These are phyloP conservation scores for Trichoderma hamatum DNA, from an alignment of 2,329 filamentous ascomycete genomes.

Conservation along the genomic window DNA sequence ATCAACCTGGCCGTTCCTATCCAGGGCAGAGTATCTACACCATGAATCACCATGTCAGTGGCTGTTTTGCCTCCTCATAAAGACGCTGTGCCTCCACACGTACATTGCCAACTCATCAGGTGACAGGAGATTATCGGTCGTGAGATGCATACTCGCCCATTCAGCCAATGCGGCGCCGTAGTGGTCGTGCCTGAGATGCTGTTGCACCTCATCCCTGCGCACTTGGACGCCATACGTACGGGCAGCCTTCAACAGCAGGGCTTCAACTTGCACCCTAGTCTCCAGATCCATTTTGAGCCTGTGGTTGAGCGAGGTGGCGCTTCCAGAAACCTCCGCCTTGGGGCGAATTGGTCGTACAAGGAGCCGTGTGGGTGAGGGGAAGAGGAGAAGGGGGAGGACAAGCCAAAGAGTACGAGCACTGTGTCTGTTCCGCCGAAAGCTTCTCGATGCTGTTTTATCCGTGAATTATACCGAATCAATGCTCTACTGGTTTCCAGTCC, in stretches of 20 bases:
- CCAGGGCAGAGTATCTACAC: slow-evolving; percentile 53
- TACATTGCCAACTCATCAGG: slow-evolving; percentile 59
- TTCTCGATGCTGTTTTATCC: neutral
- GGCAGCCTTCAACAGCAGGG: slow-evolving; percentile 40
- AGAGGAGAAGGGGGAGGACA: neutral
- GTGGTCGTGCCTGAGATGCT: slow-evolving; percentile 42
- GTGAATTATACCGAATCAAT: neutral
- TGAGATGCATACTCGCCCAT: slow-evolving; percentile 56
- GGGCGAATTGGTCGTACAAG: slow-evolving; percentile 32
- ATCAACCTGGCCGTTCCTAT: slow-evolving; percentile 53
- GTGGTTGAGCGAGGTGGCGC: slow-evolving; percentile 40
- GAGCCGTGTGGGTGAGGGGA: slow-evolving; percentile 1
- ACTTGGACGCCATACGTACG: slow-evolving; percentile 39
- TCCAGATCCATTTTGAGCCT: slow-evolving; percentile 37
- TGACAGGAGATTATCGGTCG: slow-evolving; percentile 55
- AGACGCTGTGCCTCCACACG: slow-evolving; percentile 30
- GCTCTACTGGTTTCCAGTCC: neutral
- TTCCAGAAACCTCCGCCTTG: slow-evolving; percentile 18
- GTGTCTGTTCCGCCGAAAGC: neutral
- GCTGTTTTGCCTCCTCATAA: neutral
- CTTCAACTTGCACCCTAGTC: slow-evolving; percentile 38
- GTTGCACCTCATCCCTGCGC: slow-evolving; percentile 44
- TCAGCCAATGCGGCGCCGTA: slow-evolving; percentile 44
- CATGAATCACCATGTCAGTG: neutral
- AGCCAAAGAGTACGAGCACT: neutral